Evolutionary conservation across 768 basidiomycete genomes (phyloP), one percentile per base, ranked within the genome.

Genomic region (Nidularia pulvinata): DNA sequence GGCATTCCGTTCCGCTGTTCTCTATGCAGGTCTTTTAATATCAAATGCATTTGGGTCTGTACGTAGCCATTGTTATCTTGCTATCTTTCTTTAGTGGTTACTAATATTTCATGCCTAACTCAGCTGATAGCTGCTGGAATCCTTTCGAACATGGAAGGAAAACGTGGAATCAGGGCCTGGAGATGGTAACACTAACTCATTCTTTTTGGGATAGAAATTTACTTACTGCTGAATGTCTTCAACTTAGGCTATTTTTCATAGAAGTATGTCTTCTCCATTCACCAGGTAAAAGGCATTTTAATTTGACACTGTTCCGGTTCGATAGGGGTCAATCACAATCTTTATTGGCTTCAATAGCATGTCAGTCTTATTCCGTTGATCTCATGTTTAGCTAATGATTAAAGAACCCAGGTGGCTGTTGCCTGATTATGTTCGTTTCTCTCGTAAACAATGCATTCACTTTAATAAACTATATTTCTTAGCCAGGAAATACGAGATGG

Each of bases 111-210:
- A 46, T 25, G 45, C 25, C 25, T 30, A n/a, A 14, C 10, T 35
- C 55, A 88, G 82, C 64, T 89, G 6, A 81, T 90, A 61, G 90
- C 88, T 13, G 88, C 88, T n/a, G 89, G 86, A 9, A 86, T 91
- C 51, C 74, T 93, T 13, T 70, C 75, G 1, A 77, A 75, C 43
- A 86, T 91, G 88, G 80, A 91, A 55, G 88, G 86, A 1, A 76
- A 74, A 49, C 70, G 80, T 4, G 88, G 88, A 1, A 83, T 88
- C 42, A 64, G 83, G 32, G 87, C 85, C 7, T 91, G 89, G 89
- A 62, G 85, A 73, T 91, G 83, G 85, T 84, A 56, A 55, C 72
- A 53, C 25, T 3, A 49, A 14, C 13, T 47, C 22, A 22, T 46
- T 46, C 2, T 46, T 10, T 10, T 46, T 13, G 11, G 10, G 45